Conservation (phyloP, 1,139 yeast species). For the Yamadazyma siamensis region DNA sequence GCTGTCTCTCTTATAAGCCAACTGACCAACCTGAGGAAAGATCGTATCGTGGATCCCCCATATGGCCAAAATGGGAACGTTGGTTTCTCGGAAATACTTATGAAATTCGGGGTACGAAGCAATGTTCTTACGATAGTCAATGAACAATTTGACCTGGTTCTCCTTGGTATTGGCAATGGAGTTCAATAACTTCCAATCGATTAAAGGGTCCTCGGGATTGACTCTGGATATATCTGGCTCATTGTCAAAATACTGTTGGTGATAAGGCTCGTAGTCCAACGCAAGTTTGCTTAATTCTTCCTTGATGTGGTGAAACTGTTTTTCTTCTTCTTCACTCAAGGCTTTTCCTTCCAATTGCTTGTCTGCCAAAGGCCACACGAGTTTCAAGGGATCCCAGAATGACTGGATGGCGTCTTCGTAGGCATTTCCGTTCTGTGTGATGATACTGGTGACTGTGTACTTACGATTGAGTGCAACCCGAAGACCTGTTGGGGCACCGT, state of each 20-base stretch:
- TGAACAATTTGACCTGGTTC: slow-evolving; percentile 29
- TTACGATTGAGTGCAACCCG: slow-evolving; percentile 33
- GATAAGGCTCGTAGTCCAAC: slow-evolving; percentile 16
- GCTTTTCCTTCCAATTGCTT: slow-evolving; percentile 10
- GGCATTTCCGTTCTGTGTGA: slow-evolving; percentile 44
- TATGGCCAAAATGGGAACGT: slow-evolving; percentile 33
- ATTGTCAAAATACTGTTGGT: slow-evolving; percentile 28
- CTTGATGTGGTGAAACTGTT: slow-evolving; percentile 7
- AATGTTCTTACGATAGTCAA: slow-evolving; percentile 33
- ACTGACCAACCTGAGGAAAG: slow-evolving; percentile 31
- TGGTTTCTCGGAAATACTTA: slow-evolving; percentile 24
- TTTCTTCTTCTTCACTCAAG: slow-evolving; percentile 9
- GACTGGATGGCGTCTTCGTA: slow-evolving; percentile 35
- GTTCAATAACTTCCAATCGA: slow-evolving; percentile 25
- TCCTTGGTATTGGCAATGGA: slow-evolving; percentile 20
- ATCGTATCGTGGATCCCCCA: slow-evolving; percentile 44
- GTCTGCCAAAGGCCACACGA: too few relatives aligned
- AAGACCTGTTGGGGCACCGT: slow-evolving; percentile 41
- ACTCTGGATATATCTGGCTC: slow-evolving; percentile 18
- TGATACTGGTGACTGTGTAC: slow-evolving; percentile 22
- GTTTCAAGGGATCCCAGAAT: slow-evolving; percentile 34
- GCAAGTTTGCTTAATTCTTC: slow-evolving; percentile 14
- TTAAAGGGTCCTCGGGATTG: slow-evolving; percentile 28
- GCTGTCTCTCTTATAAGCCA: slow-evolving; percentile 33
- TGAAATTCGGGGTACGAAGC: slow-evolving; percentile 36